Conservation (phyloP, 805 yeast species). For the Starmerella apicola region DNA sequence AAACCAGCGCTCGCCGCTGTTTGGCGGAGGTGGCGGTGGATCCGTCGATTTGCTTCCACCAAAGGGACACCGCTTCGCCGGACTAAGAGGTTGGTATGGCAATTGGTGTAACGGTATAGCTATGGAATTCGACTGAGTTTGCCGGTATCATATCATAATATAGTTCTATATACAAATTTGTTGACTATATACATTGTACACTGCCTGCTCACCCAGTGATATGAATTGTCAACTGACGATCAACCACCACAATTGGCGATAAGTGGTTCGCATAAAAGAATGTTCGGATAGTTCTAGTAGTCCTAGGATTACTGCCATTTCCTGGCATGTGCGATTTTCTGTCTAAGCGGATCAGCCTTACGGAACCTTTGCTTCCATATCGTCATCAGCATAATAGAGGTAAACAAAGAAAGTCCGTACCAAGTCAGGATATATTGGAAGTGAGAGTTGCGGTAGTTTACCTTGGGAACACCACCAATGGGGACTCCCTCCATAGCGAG, state of each 20-base stretch:
- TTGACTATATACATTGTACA: too few species aligned
- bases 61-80: constrained; percentile 45
- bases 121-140: constrained; percentile 35
- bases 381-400: constrained; percentile 50
- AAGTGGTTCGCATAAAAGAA: too few species aligned
- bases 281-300: neutral
- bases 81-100: constrained; percentile 57
- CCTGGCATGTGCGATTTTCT: constrained; percentile 24
- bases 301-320: constrained; percentile 19
- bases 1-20: constrained; percentile 33
- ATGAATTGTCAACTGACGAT: too few species aligned
- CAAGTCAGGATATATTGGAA: constrained; percentile 86
- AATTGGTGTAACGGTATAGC: constrained; percentile 70
- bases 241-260: too few species aligned
- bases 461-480: constrained; percentile 66
- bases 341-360: constrained; percentile 12
- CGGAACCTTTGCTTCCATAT: constrained; percentile 35
- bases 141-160: too few species aligned
- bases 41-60: constrained; percentile 53
- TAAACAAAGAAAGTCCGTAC: constrained; percentile 75
- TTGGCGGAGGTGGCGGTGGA: constrained; percentile 63
- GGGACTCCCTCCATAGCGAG: constrained; percentile 79
- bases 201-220: too few species aligned
- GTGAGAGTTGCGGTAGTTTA: constrained; percentile 78
- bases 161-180: neutral